Percentiles rank a stretch among this genome's conserved stretches.
Conservation (phyloP, 495 filamentous ascomycete species). For the Penicillium longicatenatum region DNA sequence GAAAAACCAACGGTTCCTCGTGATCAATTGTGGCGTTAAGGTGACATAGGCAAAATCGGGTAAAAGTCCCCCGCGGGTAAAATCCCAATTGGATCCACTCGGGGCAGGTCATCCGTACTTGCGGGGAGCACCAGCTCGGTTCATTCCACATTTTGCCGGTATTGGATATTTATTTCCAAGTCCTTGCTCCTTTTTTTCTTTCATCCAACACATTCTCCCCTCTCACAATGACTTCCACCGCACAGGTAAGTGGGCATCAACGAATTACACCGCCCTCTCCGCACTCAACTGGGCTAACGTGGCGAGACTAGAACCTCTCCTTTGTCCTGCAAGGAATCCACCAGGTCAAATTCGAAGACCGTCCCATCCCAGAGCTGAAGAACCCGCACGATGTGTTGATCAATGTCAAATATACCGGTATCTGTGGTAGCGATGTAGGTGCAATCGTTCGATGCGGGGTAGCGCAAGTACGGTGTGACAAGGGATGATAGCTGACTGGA, state of each 20-base stretch:
- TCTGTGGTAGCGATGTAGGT: slow-evolving; percentile 83
- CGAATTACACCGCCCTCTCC: not conserved
- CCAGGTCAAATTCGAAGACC: slow-evolving; percentile 73
- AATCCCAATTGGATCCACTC: slow-evolving; percentile 22
- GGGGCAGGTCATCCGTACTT: slow-evolving; percentile 9
- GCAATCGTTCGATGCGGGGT: not conserved
- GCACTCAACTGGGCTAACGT: slow-evolving; percentile 7
- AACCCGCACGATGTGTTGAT: slow-evolving; percentile 76
- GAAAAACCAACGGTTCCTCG: too few species aligned
- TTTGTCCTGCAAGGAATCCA: slow-evolving; percentile 78
- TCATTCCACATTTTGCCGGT: slow-evolving; percentile 4
- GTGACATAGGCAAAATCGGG: slow-evolving; percentile 15
- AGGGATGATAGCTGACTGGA: not conserved
- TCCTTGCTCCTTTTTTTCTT: not conserved
- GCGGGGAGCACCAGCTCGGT: slow-evolving; percentile 4
- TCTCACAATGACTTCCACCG: slow-evolving; percentile 9
- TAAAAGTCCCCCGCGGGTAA: slow-evolving; percentile 31
- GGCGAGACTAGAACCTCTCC: slow-evolving; percentile 69
- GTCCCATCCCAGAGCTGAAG: slow-evolving; percentile 68
- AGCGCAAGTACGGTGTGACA: not conserved
- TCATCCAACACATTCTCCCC: not conserved
- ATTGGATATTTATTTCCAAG: not conserved
- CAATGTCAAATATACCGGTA: slow-evolving; percentile 82
- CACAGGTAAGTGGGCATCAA: slow-evolving; percentile 20
- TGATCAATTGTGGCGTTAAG: not conserved